Conservation (phyloP, 1,284 basidiomycete species). For the Apiotrichum gracile region DNA sequence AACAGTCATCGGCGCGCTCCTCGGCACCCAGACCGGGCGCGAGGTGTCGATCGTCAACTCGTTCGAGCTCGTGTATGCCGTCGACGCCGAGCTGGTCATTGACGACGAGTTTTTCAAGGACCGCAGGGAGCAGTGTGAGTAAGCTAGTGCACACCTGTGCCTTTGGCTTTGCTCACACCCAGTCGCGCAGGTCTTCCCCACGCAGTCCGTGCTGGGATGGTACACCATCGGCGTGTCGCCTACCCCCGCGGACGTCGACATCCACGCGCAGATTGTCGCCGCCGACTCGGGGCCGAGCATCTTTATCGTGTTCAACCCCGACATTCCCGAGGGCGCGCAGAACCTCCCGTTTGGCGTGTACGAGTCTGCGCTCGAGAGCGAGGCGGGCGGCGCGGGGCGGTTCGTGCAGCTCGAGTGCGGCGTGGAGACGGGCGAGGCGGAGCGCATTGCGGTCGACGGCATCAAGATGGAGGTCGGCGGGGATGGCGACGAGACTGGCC, state of each 20-base stretch:
- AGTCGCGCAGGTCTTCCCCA: slow-evolving; percentile 98
- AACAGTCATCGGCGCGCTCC: slow-evolving; percentile 80
- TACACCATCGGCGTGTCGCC: slow-evolving; percentile 77
- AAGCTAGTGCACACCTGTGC: neutral
- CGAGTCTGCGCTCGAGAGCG: slow-evolving; percentile 71
- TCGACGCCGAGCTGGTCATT: slow-evolving; percentile 41
- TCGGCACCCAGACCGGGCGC: slow-evolving; percentile 89
- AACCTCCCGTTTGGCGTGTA: slow-evolving; percentile 81
- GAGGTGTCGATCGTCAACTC: slow-evolving; percentile 95
- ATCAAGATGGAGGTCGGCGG: slow-evolving; percentile 65
- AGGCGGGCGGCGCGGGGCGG: slow-evolving; percentile 14
- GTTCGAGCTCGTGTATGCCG: slow-evolving; percentile 68
- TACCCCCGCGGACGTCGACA: slow-evolving; percentile 62
- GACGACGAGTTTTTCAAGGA: slow-evolving; percentile 77
- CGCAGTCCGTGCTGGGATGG: slow-evolving; percentile 94
- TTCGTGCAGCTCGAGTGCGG: slow-evolving; percentile 66
- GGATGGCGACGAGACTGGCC: slow-evolving; percentile 58
- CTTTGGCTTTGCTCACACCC: neutral
- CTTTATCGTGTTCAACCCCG: slow-evolving; percentile 50
- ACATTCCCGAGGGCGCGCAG: slow-evolving; percentile 45
- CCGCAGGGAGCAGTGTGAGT: slow-evolving; percentile 81
- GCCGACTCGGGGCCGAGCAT: slow-evolving; percentile 45
- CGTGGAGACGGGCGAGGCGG: slow-evolving; percentile 97
- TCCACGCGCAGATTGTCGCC: slow-evolving; percentile 74
- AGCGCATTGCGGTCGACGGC: slow-evolving; percentile 96